Conservation (phyloP, 257 asterid genomes). For the Fraxinus pennsylvanica region DNA sequence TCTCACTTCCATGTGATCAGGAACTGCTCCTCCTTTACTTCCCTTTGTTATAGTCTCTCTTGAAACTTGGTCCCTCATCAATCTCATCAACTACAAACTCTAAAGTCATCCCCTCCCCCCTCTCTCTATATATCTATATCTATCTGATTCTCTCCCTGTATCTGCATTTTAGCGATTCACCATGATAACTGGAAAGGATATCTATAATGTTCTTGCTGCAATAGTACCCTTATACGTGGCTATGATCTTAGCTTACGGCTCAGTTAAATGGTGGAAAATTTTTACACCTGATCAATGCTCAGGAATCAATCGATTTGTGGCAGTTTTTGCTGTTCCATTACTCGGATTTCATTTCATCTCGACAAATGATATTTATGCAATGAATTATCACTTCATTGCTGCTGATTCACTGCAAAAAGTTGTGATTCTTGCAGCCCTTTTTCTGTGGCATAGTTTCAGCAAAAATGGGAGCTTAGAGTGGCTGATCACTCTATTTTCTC, state of each 20-base stretch:
- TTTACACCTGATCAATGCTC: constrained; percentile 94
- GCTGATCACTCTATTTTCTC: constrained; percentile 79
- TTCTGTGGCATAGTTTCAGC: constrained; percentile 60
- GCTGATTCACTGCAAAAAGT: constrained; percentile 85
- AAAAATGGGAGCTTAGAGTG: constrained; percentile 71
- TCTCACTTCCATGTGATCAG: constrained; percentile 40
- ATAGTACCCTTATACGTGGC: constrained; percentile 79
- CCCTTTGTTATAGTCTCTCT: not conserved
- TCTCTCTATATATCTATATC: not conserved
- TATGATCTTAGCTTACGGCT: constrained; percentile 82
- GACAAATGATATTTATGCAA: constrained; percentile 62
- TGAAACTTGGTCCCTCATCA: not conserved
- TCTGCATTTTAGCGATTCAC: not conserved
- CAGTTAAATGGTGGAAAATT: constrained; percentile 90
- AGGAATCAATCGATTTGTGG: constrained; percentile 91
- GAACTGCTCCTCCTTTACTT: constrained; percentile 13
- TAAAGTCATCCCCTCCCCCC: not conserved
- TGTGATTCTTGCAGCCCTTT: constrained; percentile 63
- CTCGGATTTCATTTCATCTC: constrained; percentile 92
- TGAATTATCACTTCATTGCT: constrained; percentile 87
- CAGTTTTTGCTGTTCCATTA: constrained; percentile 87
- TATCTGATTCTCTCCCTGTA: not conserved
- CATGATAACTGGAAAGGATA: constrained; percentile 82
- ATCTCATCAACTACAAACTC: not conserved
- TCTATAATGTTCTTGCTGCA: constrained; percentile 83